Evolutionary conservation across 2,329 filamentous ascomycete genomes (phyloP), one percentile per base, ranked within the genome.

Genomic region (Aspergillus terreus): DNA sequence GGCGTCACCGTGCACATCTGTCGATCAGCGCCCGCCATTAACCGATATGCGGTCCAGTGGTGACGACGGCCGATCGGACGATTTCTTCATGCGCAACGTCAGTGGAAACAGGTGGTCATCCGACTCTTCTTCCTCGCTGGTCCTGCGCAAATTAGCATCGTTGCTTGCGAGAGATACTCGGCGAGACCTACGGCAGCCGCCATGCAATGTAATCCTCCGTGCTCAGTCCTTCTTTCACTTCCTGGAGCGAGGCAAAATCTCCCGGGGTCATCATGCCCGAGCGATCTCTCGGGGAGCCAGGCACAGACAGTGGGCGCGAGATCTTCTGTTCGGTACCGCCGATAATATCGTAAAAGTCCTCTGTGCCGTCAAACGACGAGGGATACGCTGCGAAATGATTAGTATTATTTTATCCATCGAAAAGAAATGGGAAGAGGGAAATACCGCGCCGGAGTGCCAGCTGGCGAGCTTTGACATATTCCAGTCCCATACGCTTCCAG

Each of bases 401-500:
- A 30, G 27, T 4, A 30, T 30, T 4, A 30, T 30, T 10, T 11
- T 2, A 30, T 11, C 3, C 7, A 9, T 23, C 10, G 11, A 30
- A 30, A 30, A 30, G 7, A 11, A 30, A 30, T 38, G 3, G 35
- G 4, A 12, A 12, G 6, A 38, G 35, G 35, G 15, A 15, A 12
- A 6, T 66, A 76, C 76, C 74, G 72, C 94, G 83, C 64, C 94
- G 82, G 57, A 99, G 78, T 21, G 94, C 94, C 65, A 99, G 75
- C 72, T 97, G 94, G 45, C 94, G 84, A 32, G 94, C 94, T 79
- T 97, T 99, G 75, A 96, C 90, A 68, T 99, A 99, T 75, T 99
- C 94, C 86, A 97, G 87, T 19, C 94, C 94, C 94, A 99, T 99
- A 46, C 94, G 83, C 82, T 97, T 97, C 94, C 94, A 99, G 75